These are phyloP conservation scores for Xylaria curta DNA, from an alignment of 495 filamentous ascomycete genomes.

Conservation along the genomic window DNA sequence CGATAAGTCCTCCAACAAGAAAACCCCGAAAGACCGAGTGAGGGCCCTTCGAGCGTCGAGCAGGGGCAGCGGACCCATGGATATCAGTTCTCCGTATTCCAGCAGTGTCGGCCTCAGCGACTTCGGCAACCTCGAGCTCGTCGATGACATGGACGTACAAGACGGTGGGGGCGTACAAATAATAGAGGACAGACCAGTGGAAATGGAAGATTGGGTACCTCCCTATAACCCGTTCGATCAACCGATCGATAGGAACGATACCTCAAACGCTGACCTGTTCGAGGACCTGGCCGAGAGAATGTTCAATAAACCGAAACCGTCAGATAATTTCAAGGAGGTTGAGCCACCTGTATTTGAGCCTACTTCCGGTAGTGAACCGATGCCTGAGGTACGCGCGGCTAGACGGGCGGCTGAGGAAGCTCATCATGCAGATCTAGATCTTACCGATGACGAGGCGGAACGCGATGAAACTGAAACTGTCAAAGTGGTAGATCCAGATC, in stretches of 20 bases:
- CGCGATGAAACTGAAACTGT: too few species aligned
- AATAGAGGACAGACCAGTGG: too few species aligned
- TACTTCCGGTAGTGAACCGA: neutral
- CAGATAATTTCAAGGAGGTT: neutral
- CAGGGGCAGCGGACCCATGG: neutral
- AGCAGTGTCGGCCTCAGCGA: conserved; percentile 7
- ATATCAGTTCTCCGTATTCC: conserved; percentile 6
- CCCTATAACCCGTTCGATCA: too few species aligned
- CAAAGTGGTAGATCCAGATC: neutral
- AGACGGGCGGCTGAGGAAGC: neutral
- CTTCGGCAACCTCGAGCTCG: neutral
- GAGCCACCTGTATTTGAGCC: neutral
- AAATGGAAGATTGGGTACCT: neutral
- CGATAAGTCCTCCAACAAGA: neutral
- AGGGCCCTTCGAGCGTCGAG: neutral
- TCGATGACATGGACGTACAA: neutral
- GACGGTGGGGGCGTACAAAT: neutral
- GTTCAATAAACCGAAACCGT: too few species aligned
- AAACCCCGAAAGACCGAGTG: neutral
- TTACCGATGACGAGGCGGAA: neutral
- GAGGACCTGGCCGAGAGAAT: too few species aligned
- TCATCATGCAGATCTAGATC: neutral
- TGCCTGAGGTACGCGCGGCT: neutral
- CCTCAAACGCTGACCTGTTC: too few species aligned
- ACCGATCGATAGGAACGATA: too few species aligned